These are phyloP conservation scores for Citrus sinensis DNA, from an alignment of 345 rosid genomes.

Conservation along the genomic window DNA sequence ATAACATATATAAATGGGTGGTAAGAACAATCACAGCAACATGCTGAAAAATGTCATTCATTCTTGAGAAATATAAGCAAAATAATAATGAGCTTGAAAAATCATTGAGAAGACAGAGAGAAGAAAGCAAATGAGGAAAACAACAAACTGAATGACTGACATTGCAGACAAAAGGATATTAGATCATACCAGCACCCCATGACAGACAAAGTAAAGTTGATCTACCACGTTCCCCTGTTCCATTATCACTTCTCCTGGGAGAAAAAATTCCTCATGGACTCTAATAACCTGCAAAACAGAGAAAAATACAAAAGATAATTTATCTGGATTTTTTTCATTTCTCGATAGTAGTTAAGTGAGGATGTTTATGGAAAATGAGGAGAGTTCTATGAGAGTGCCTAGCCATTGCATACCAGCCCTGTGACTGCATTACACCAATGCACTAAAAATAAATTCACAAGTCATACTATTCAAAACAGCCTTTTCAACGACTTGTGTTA, in stretches of 20 bases:
- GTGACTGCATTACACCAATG: not conserved
- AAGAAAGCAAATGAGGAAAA: not conserved
- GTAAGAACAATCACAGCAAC: not conserved
- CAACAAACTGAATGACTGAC: not conserved
- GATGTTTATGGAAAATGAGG: not conserved
- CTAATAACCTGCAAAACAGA: slow-evolving; percentile 49
- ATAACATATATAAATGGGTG: not conserved
- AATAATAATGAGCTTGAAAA: not conserved
- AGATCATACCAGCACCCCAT: slow-evolving; percentile 70
- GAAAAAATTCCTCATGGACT: slow-evolving; percentile 94
- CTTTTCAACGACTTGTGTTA: not conserved
- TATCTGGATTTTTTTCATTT: too few species aligned
- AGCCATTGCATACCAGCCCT: not conserved
- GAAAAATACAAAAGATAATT: not conserved
- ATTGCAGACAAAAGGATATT: not conserved
- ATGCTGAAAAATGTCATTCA: not conserved
- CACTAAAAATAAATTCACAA: not conserved
- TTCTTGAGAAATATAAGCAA: not conserved
- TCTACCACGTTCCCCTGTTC: slow-evolving; percentile 90
- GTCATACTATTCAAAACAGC: not conserved
- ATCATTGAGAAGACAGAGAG: not conserved
- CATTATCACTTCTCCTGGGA: slow-evolving; percentile 92
- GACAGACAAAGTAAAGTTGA: slow-evolving; percentile 89
- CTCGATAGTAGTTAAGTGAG: not conserved
- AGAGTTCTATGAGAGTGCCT: not conserved